These are phyloP conservation scores for Hypoxylon sp. DNA, from an alignment of 2,329 filamentous ascomycete species.

Conservation along the genomic window DNA sequence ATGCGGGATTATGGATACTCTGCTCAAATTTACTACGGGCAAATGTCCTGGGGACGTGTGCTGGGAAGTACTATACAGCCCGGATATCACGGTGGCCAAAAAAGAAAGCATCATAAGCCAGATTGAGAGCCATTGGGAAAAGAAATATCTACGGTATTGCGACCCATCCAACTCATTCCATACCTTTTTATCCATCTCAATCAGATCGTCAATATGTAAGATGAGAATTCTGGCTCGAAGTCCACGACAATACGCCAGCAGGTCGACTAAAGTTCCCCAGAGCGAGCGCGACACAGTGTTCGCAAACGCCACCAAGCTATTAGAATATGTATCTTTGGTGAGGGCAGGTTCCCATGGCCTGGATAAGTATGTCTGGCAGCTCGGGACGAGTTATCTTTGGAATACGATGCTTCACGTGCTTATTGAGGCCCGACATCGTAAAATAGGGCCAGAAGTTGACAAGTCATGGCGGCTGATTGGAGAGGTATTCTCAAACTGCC, in stretches of 20 bases:
- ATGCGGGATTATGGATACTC: constrained; percentile 59
- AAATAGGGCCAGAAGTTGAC: constrained; percentile 51
- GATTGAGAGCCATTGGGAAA: constrained; percentile 55
- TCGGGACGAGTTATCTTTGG: constrained; percentile 53
- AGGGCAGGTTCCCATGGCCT: constrained; percentile 42
- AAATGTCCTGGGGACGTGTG: constrained; percentile 22
- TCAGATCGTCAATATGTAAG: constrained; percentile 46
- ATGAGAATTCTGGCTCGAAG: constrained; percentile 45
- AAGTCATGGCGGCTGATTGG: constrained; percentile 50
- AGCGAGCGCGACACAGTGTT: constrained; percentile 47
- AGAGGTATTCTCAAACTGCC: constrained; percentile 45
- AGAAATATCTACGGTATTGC: constrained; percentile 56
- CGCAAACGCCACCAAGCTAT: constrained; percentile 40
- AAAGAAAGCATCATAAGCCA: constrained; percentile 53
- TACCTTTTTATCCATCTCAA: constrained; percentile 31
- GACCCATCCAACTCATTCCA: constrained; percentile 53
- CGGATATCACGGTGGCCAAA: constrained; percentile 30
- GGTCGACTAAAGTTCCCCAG: constrained; percentile 37
- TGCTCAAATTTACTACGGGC: constrained; percentile 59
- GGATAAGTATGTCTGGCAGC: constrained; percentile 50
- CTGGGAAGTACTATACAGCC: constrained; percentile 37
- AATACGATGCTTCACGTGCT: constrained; percentile 53
- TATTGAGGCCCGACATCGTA: constrained; percentile 50
- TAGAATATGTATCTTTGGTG: constrained; percentile 46
- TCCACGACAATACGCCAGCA: constrained; percentile 38